Base-by-base conservation (phyloP, 768 basidiomycete genomes). In the Gelatoporia subvermispora region DNA sequence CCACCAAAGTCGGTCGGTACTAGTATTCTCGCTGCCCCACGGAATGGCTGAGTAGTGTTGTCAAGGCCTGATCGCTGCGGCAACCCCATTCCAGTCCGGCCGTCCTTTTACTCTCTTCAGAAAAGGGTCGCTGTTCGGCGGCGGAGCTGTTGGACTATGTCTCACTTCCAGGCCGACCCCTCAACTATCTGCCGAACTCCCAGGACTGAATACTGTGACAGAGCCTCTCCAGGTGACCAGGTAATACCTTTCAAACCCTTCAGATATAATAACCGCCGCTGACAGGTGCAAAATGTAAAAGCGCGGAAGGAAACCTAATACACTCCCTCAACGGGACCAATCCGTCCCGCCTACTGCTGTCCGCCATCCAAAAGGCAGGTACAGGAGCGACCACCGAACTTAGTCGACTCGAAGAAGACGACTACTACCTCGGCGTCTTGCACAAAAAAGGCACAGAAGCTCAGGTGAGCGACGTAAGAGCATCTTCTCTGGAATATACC, bases 61-160 rank as follows among this genome's bases (percentile, higher is more conserved):
- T 16, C 16, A 58, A 88, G 85, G 87, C 3, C 71, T 90, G 17
- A 63, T 85, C 18, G 84, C 82, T 0, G 72, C 87, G 0, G 83
- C 87, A 2, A 91, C 89, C 2, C 87, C 88, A 1, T 91, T 91
- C 61, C 67, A 88, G 4, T 90, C 86, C 1, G 89, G 88, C 13
- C 68, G 84, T 17, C 81, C 83, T 0, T 77, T 84, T 23, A 90
- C 88, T 0, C 68, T 91, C 9, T 81, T 89, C 50, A n/a, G n/a
- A n/a, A n/a, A n/a, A n/a, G n/a, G n/a, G n/a, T n/a, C n/a, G n/a
- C n/a, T n/a, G n/a, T n/a, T n/a, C n/a, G n/a, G n/a, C n/a, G n/a
- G n/a, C 7, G 89, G 89, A 7, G 86, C 87, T 3, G 77, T 90
- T 10, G 89, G 88, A 0, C 48, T 92, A 51, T 40, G 45, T 57